Conservation (phyloP, 805 yeast genomes). For the Spathaspora boniae region DNA sequence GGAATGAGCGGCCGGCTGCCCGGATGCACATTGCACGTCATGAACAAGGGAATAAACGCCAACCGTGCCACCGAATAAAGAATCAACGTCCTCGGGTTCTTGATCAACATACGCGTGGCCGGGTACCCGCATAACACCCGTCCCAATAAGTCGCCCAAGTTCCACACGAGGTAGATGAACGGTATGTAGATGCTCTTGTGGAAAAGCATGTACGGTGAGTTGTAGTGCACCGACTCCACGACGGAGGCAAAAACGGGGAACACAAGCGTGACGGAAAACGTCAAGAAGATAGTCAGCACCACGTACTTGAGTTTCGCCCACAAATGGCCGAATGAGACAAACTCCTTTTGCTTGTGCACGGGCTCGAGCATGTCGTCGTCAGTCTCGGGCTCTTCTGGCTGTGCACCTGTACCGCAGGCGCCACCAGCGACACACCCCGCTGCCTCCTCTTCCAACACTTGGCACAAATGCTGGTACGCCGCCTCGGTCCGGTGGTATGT, state of each 20-base stretch:
- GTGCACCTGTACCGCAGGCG: neutral
- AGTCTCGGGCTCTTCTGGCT: slow-evolving; percentile 10
- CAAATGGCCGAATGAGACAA: slow-evolving; percentile 58
- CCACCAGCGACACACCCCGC: too few species aligned
- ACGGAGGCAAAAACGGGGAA: slow-evolving; percentile 90
- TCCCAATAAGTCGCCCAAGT: slow-evolving; percentile 81
- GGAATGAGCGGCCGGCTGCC: slow-evolving; percentile 37
- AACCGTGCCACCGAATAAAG: slow-evolving; percentile 54
- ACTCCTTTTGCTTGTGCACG: slow-evolving; percentile 20
- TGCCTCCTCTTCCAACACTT: slow-evolving; percentile 11
- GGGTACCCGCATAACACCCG: slow-evolving; percentile 63
- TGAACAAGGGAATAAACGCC: slow-evolving; percentile 65
- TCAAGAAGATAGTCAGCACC: slow-evolving; percentile 65
- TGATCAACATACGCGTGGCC: slow-evolving; percentile 30
- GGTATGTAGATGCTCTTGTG: slow-evolving; percentile 58
- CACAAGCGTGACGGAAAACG: slow-evolving; percentile 69
- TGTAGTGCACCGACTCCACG: slow-evolving; percentile 47
- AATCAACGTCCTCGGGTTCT: slow-evolving; percentile 43
- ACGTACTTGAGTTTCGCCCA: slow-evolving; percentile 63
- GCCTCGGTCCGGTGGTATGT: slow-evolving; percentile 23
- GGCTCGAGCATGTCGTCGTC: slow-evolving; percentile 12
- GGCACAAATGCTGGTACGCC: slow-evolving; percentile 17
- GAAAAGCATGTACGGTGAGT: slow-evolving; percentile 36
- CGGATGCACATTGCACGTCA: slow-evolving; percentile 59
- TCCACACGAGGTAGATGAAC: slow-evolving; percentile 80